A percentile compares a stretch with the other conserved stretches of the same genome.
These are phyloP conservation scores for Vitis rupestris DNA, from an alignment of 164 flowering plant species.

Conservation along the genomic window DNA sequence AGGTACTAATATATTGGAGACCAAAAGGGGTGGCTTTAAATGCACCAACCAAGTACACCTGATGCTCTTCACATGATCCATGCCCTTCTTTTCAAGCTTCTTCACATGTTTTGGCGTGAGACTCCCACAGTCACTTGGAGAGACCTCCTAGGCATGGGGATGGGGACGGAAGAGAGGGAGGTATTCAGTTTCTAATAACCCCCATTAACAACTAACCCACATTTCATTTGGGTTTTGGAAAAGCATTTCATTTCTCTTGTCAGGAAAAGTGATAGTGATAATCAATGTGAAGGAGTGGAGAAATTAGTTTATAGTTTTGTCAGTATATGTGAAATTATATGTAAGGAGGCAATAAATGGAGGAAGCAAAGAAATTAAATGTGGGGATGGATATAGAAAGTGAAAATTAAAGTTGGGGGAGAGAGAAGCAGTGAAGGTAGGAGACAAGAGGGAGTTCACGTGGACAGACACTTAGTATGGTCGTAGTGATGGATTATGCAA, in stretches of 20 bases:
- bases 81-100: constrained; percentile 31
- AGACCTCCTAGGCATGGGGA: too few species aligned
- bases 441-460: constrained; percentile 16
- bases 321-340: background rate
- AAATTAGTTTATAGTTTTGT: too few species aligned
- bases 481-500: background rate
- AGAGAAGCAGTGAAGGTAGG: too few species aligned
- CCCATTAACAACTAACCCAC: too few species aligned
- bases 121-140: constrained; percentile 4
- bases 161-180: too few species aligned
- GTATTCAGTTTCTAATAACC: too few species aligned
- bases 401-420: background rate
- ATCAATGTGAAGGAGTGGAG: too few species aligned
- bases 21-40: constrained; percentile 23
- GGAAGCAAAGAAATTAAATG: background rate
- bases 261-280: too few species aligned
- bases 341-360: too few species aligned
- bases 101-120: constrained; percentile 39
- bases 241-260: too few species aligned
- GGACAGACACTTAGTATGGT: background rate
- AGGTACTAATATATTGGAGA: constrained; percentile 8
- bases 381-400: too few species aligned
- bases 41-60: constrained; percentile 29
- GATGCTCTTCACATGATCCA: constrained; percentile 63
- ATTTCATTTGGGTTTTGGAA: too few species aligned